These are phyloP conservation scores for Cordia subcordata DNA, from an alignment of 257 asterid genomes.

Conservation along the genomic window DNA sequence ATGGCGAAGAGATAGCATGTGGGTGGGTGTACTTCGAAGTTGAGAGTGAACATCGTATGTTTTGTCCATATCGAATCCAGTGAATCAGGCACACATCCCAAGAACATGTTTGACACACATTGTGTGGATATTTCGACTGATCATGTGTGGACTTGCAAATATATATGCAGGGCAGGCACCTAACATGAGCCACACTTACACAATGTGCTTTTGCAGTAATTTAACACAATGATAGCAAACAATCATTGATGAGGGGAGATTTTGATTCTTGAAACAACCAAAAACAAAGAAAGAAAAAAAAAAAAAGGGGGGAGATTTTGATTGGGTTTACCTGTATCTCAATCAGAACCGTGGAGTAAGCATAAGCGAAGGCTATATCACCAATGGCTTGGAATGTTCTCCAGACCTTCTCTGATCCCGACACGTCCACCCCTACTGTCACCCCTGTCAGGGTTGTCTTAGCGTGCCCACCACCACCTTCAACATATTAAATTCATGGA, in stretches of 20 bases:
- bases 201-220: no score
- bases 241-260: no score
- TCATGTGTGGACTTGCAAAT: background rate
- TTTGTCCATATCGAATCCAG: no score
- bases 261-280: no score
- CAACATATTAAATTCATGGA: background rate
- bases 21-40: background rate
- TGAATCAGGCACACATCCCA: background rate
- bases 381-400: constrained; percentile 43
- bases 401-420: constrained; percentile 41
- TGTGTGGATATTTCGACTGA: background rate
- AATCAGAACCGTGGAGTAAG: constrained; percentile 39
- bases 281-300: background rate
- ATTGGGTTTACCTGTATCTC: constrained; percentile 41
- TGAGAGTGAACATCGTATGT: background rate
- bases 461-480: constrained; percentile 15
- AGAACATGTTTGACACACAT: background rate
- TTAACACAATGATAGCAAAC: no score
- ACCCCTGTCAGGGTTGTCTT: constrained; percentile 33
- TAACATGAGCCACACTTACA: no score
- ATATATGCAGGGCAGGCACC: background rate
- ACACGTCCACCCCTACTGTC: constrained; percentile 19
- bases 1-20: background rate
- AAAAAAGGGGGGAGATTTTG: background rate
- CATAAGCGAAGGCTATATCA: constrained; percentile 50